Evolutionary conservation across 768 basidiomycete species (phyloP), one percentile per base, ranked within the genome.

Genomic region (Lactarius trivialis): DNA sequence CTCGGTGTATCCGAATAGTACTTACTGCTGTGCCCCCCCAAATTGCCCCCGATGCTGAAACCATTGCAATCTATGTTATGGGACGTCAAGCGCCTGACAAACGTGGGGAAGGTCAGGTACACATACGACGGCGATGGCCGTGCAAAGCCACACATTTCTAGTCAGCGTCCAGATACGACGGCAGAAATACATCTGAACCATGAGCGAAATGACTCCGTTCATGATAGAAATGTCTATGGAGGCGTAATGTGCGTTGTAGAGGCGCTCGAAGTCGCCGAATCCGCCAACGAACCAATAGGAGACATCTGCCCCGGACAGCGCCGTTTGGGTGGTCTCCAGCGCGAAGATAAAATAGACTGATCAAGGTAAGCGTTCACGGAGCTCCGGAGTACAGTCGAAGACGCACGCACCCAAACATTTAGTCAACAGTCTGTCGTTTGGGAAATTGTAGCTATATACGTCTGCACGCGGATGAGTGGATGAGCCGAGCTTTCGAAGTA

Each of bases 201-300:
- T 49, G 60, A 74, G 58, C n/a, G 69, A 67, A 33, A 71, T 66
- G 12, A 71, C 17, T 7, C 68, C 60, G 21, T 68, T 69, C 33
- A 73, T 64, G 4, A 73, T 48, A 4, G 73, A 71, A 11, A 68
- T 69, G 56, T 71, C 71, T 32, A 72, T 67, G 7, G 70, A 65
- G 5, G 69, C 69, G 21, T 70, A 65, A n/a, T 70, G 60, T 2
- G 70, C 58, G 6, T 60, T 36, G 6, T 58, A 60, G 19, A 74
- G 69, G 24, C 21, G 45, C 11, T 48, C 45, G 4, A 48, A 4
- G 45, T 48, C 12, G 21, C 45, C 45, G 5, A 48, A 24, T 48
- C 45, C 45, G 9, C 4, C 45, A 48, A 48, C 5, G 14, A 48
- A 48, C 45, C 45, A 48, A 48, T 24, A 48, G 24, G 24, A 48